Evolutionary conservation across 768 basidiomycete species (phyloP).

Genomic region (Macrolepiota dolichaula): DNA sequence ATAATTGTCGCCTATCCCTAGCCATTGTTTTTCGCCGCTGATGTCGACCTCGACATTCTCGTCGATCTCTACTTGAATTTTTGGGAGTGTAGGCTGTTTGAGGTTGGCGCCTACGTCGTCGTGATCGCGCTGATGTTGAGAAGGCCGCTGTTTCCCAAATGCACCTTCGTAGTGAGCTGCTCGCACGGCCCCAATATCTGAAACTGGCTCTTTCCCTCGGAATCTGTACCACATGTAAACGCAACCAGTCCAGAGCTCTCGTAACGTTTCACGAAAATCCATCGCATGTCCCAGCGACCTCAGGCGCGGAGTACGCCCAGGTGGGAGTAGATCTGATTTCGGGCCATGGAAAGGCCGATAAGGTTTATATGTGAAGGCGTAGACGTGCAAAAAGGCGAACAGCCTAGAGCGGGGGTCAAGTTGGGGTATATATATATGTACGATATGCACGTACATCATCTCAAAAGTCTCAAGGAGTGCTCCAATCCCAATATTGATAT

Average conservation of each 20-base stretch:
- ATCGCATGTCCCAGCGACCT: slow-evolving; percentile 61
- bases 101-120: slow-evolving; percentile 13
- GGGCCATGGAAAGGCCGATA: slow-evolving; percentile 39
- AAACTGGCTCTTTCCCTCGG: slow-evolving; percentile 52
- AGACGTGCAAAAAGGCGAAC: slow-evolving; percentile 69
- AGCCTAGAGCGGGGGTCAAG: slow-evolving; percentile 30
- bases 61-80: slow-evolving; percentile 38
- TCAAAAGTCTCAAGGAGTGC: slow-evolving; percentile 70
- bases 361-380: slow-evolving; percentile 67
- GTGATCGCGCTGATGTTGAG: neutral
- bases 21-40: slow-evolving; percentile 48
- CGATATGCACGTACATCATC: slow-evolving; percentile 54
- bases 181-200: slow-evolving; percentile 39
- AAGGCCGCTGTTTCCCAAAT: slow-evolving; percentile 36
- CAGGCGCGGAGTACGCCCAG: slow-evolving; percentile 47
- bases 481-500: slow-evolving; percentile 69
- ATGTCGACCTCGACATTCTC: slow-evolving; percentile 38
- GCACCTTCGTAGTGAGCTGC: slow-evolving; percentile 39
- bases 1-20: slow-evolving; percentile 44
- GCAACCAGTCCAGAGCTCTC: slow-evolving; percentile 55
- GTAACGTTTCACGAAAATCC: slow-evolving; percentile 66
- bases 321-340: slow-evolving; percentile 25
- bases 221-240: slow-evolving; percentile 55
- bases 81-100: slow-evolving; percentile 18
- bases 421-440: slow-evolving; percentile 8